phyloP scores from a whole-genome alignment of 1,284 basidiomycete species.

The Pseudozyma tsukubaensis region DNA sequence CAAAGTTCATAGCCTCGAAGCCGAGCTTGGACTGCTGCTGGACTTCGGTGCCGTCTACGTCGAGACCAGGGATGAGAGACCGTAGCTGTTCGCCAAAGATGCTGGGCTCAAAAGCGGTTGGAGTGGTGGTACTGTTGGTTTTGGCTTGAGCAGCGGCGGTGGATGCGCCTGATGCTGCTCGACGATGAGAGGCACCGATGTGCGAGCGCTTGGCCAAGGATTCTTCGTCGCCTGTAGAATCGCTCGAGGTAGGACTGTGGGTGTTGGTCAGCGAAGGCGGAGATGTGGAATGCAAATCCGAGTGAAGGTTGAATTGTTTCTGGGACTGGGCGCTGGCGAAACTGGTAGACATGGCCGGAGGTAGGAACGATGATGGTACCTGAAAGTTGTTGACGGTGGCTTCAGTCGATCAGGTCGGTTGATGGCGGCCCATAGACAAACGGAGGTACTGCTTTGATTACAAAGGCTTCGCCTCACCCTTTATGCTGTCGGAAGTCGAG shows the following conservation, averaged over 20 bases:
- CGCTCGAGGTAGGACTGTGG: slow-evolving; percentile 47
- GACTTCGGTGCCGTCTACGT: slow-evolving; percentile 14
- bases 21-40: slow-evolving; percentile 12
- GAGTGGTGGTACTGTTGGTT: slow-evolving; percentile 1
- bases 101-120: slow-evolving; percentile 31
- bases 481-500: no score
- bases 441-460: no score
- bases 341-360: slow-evolving; percentile 42
- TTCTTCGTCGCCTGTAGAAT: slow-evolving; percentile 48
- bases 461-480: no score
- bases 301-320: slow-evolving; percentile 9
- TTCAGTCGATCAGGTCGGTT: no score
- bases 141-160: slow-evolving; percentile 4
- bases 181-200: slow-evolving; percentile 13
- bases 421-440: no score
- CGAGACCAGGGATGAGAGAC: slow-evolving; percentile 18
- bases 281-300: slow-evolving; percentile 25
- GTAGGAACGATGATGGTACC: background rate
- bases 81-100: slow-evolving; percentile 36
- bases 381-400: no score
- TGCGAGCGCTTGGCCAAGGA: slow-evolving; percentile 16
- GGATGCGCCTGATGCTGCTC: slow-evolving; percentile 12
- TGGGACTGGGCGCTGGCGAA: slow-evolving; percentile 13
- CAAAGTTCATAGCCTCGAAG: slow-evolving; percentile 41
- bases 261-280: slow-evolving; percentile 44